Base-by-base conservation (phyloP, 1,284 basidiomycete species). In the Melampsora larici-populina region DNA sequence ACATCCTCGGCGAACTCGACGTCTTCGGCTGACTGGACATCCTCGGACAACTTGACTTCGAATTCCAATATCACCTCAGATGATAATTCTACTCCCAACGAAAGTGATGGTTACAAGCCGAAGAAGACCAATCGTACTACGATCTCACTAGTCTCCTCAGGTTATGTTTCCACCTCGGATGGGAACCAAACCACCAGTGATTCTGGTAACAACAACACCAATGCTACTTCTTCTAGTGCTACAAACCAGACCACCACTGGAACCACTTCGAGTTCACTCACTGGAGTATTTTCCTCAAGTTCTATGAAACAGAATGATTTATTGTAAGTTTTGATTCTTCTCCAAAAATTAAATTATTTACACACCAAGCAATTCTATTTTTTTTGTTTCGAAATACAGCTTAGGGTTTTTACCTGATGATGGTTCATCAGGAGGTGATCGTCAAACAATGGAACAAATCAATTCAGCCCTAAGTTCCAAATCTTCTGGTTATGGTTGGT, bases 401-500 rank as follows among this genome's bases (percentile, higher is more conserved):
- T 11, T 74, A 43, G 72, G 72, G 0, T 74, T 74, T 43, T 74
- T 74, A 24, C 72, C 72, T 15, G 74, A 76, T 69, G 74, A 76
- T 69, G 74, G 74, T n/a, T 33, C 49, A 21, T 40, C 65, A 21
- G 82, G 82, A 43, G 82, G 82, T 43, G 70, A 78, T 8, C 63
- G 81, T 8, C 72, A 81, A 62, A 80, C 80, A 46, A 83, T 84
- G 78, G 79, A 80, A 1, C 79, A 82, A 43, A 79, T 84, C 68
- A 81, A 83, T 29, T 78, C 79, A 15, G 79, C 80, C 40, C 77
- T 82, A 2, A 78, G 79, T 18, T 51, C 70, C 74, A 77, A 69
- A 75, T 79, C 33, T 58, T 11, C 81, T 76, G 65, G 78, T 67
- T 80, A 82, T 80, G 81, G 83, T 1, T 84, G 82, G 79, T 84